These are phyloP conservation scores for Letharia lupina DNA, from an alignment of 495 filamentous ascomycete species.

Conservation along the genomic window DNA sequence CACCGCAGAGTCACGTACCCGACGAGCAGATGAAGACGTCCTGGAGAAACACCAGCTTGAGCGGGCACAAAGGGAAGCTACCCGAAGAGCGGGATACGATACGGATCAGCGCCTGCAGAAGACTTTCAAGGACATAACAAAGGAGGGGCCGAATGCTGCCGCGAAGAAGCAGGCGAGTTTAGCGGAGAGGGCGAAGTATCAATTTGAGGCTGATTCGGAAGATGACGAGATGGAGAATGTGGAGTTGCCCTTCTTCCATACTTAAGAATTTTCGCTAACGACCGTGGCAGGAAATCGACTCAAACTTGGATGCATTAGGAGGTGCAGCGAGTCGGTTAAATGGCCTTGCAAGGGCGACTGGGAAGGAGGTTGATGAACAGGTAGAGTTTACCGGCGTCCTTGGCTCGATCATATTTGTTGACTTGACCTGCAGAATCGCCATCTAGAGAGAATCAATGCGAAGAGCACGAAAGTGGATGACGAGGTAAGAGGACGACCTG, in stretches of 20 bases:
- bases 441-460: constrained; percentile 60
- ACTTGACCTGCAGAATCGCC: constrained; percentile 58
- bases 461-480: constrained; percentile 71
- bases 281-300: constrained; percentile 50
- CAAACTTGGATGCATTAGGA: constrained; percentile 52
- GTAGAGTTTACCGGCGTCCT: background rate
- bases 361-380: constrained; percentile 46
- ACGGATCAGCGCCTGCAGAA: constrained; percentile 51
- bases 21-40: constrained; percentile 52
- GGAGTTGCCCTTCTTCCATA: constrained; percentile 26
- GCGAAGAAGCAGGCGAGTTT: constrained; percentile 45
- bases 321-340: constrained; percentile 57
- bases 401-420: background rate
- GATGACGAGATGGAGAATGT: constrained; percentile 65
- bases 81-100: constrained; percentile 54
- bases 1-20: constrained; percentile 47
- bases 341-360: constrained; percentile 57
- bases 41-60: constrained; percentile 56
- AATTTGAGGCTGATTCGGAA: constrained; percentile 69
- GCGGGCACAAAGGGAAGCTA: constrained; percentile 58
- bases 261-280: background rate
- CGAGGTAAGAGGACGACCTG: constrained; percentile 5
- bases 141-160: constrained; percentile 32
- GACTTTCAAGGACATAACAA: constrained; percentile 48
- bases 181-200: constrained; percentile 64